A percentile compares a stretch with the other conserved stretches of the same genome.
Conservation (phyloP, 768 basidiomycete genomes). For the Lactarius sanguifluus region DNA sequence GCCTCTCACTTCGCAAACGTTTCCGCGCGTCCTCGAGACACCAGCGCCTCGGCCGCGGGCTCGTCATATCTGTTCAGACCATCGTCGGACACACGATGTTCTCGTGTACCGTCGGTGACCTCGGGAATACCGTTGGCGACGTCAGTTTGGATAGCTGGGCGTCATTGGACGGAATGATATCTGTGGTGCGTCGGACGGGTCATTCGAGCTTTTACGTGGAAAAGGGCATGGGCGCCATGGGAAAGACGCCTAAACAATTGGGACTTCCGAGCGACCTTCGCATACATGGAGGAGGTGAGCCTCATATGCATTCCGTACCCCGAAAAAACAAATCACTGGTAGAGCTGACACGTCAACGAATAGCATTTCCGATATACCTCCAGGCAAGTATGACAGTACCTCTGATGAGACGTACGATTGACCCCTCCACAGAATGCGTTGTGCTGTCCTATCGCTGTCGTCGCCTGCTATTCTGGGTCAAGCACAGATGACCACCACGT, state of each 20-base stretch:
- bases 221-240: slow-evolving; percentile 83
- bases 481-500: slow-evolving; percentile 80
- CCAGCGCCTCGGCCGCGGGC: slow-evolving; percentile 67
- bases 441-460: slow-evolving; percentile 80
- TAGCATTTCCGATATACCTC: slow-evolving; percentile 85
- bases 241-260: slow-evolving; percentile 70
- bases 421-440: slow-evolving; percentile 58
- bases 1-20: slow-evolving; percentile 78
- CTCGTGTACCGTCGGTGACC: slow-evolving; percentile 80
- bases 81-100: slow-evolving; percentile 78
- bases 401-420: slow-evolving; percentile 5
- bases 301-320: background rate
- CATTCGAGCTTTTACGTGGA: slow-evolving; percentile 87
- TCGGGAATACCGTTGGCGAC: slow-evolving; percentile 66
- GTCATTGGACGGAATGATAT: slow-evolving; percentile 75
- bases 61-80: slow-evolving; percentile 77
- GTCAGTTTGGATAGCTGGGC: slow-evolving; percentile 82
- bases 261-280: slow-evolving; percentile 64
- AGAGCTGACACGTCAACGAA: slow-evolving; percentile 8
- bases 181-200: slow-evolving; percentile 74
- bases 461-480: slow-evolving; percentile 79
- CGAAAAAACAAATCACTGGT: background rate
- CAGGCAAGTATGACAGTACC: slow-evolving; percentile 48
- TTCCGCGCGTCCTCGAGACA: slow-evolving; percentile 73
- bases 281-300: slow-evolving; percentile 76